Conservation (phyloP, 441 rosid species). For the Syzygium malaccense region DNA sequence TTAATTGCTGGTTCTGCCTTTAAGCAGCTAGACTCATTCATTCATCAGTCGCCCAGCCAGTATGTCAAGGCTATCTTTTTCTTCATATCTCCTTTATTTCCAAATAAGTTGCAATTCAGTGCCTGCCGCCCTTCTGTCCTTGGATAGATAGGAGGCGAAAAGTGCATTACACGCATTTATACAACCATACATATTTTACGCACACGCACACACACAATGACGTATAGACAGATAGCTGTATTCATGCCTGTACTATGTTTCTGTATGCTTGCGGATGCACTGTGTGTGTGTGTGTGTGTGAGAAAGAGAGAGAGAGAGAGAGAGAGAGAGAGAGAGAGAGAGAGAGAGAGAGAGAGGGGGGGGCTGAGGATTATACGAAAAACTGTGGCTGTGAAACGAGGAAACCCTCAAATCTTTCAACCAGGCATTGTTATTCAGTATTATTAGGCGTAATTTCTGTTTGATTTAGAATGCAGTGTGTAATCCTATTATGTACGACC, state of each 20-base stretch:
- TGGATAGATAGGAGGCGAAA: background rate
- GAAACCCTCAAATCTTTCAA: background rate
- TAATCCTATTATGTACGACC: background rate
- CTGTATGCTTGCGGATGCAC: background rate
- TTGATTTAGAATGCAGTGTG: background rate
- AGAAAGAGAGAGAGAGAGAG: background rate
- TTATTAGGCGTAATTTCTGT: background rate
- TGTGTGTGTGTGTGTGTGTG: background rate
- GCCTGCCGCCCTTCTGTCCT: background rate
- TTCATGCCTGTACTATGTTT: background rate
- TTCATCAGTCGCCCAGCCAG: slow-evolving; percentile 60
- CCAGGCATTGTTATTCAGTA: background rate
- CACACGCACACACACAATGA: background rate
- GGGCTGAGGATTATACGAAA: background rate
- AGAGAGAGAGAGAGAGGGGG: fast-evolving
- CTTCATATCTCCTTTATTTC: background rate
- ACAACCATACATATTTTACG: background rate
- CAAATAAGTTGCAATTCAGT: background rate
- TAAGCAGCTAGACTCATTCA: slow-evolving; percentile 66
- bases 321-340: background rate
- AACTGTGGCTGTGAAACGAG: background rate
- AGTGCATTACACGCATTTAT: background rate
- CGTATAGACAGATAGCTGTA: background rate
- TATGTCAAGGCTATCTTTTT: slow-evolving; percentile 22
- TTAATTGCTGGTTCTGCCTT: slow-evolving; percentile 72